Conservation (phyloP, 1,139 yeast species). For the Diutina pseudorugosa region DNA sequence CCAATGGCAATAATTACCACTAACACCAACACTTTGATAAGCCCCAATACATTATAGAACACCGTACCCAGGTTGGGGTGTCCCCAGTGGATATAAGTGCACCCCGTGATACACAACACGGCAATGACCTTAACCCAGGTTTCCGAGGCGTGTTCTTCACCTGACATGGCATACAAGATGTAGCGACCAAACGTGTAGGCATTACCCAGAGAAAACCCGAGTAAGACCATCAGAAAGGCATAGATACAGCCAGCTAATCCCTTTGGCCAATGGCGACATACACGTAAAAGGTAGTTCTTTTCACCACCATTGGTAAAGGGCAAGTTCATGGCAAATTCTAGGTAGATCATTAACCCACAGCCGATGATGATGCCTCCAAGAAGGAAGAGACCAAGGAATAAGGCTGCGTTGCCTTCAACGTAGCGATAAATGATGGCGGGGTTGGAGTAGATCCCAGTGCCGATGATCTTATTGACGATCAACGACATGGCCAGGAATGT, state of each 20-base stretch:
- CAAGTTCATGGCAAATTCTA: constrained; percentile 35
- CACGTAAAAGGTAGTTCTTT: constrained; percentile 35
- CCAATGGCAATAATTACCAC: constrained; percentile 30
- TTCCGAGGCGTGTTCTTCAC: constrained; percentile 8
- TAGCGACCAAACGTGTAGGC: constrained; percentile 41
- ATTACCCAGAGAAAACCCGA: constrained; percentile 40
- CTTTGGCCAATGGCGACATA: constrained; percentile 17
- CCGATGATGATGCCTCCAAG: constrained; percentile 34
- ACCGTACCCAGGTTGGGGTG: constrained; percentile 31
- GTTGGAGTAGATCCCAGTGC: constrained; percentile 39
- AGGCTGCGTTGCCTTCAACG: constrained; percentile 30
- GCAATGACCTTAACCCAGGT: constrained; percentile 28
- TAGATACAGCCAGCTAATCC: constrained; percentile 32
- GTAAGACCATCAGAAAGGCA: constrained; percentile 33
- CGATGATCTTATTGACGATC: constrained; percentile 39
- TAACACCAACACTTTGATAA: constrained; percentile 28
- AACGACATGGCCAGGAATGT: constrained; percentile 20
- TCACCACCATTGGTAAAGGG: constrained; percentile 40
- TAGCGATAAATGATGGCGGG: constrained; percentile 36
- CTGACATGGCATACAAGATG: constrained; percentile 24
- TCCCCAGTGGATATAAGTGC: constrained; percentile 25
- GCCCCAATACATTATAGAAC: constrained; percentile 31
- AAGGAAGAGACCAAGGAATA: constrained; percentile 27
- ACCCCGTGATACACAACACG: constrained; percentile 29
- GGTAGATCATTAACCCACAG: constrained; percentile 33